Evolutionary conservation across 2,329 filamentous ascomycete genomes (phyloP).

Genomic region (Neoarthrinium moseri): DNA sequence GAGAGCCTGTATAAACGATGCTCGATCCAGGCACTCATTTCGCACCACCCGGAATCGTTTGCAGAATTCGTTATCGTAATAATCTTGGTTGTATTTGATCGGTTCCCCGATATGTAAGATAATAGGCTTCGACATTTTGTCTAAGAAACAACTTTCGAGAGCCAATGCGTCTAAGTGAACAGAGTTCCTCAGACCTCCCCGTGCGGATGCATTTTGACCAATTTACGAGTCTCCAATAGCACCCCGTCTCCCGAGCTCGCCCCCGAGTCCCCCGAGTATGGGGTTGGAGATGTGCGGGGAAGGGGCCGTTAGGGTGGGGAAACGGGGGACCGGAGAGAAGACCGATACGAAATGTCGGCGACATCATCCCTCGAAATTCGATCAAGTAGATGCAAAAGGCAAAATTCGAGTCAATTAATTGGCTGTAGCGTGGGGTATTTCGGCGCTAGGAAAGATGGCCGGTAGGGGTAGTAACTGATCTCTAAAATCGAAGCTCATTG

Average conservation of each 20-base stretch:
- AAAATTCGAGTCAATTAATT: neutral
- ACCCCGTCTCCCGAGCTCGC: too few relatives aligned
- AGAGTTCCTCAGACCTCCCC: neutral
- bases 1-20: slow-evolving; percentile 37
- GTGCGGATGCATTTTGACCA: too few relatives aligned
- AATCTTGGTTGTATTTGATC: slow-evolving; percentile 45
- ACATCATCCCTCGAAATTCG: neutral
- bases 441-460: neutral
- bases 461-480: neutral
- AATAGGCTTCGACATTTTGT: slow-evolving; percentile 25
- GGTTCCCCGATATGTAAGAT: slow-evolving; percentile 44
- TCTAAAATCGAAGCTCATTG: neutral
- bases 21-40: slow-evolving; percentile 33
- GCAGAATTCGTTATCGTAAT: slow-evolving; percentile 36
- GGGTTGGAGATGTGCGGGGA: too few relatives aligned
- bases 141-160: too few relatives aligned
- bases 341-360: neutral
- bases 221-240: too few relatives aligned
- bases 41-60: slow-evolving; percentile 38
- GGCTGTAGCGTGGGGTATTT: too few relatives aligned
- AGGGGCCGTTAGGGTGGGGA: neutral
- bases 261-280: too few relatives aligned
- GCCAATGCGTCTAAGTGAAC: too few relatives aligned
- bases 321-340: slow-evolving; percentile 5
- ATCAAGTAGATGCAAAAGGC: neutral